Evolutionary conservation across 352 stramenopile species (phyloP), one percentile per base, ranked within the genome.

Genomic region (Pythium phragmitis): DNA sequence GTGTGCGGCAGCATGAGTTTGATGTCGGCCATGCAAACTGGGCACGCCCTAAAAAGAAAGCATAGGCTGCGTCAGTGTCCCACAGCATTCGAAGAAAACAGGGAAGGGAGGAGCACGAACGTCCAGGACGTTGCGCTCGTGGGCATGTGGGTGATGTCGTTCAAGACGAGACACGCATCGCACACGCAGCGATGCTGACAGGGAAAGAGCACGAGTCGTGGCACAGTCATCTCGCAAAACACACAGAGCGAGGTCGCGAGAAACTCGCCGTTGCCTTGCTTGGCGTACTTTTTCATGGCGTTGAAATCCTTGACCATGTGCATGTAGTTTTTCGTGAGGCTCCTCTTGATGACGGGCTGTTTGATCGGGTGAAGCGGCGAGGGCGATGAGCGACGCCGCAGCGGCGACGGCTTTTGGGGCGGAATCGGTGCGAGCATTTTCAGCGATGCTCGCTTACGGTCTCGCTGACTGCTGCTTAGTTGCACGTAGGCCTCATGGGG

Each of bases 121-220:
- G 58, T 65, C 47, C 58, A 65, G 7, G 58, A 65, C 2, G 58
- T 52, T 4, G 58, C 26, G 33, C 39, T 58, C 1, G 48, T 58
- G 0, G 60, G 50, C 33, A 57, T 43, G 13, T 30, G 41, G 5
- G 51, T 67, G 39, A 87, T 86, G 30, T 76, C 47, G 49, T 86
- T 72, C 7, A 64, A 49, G 7, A 70, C 43, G 51, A 88, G 73
- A 67, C 82, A 89, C 19, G 62, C 51, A 37, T 87, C 73, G 67
- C 82, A 91, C 16, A 85, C 76, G 57, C 77, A 87, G 63, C 80
- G 76, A 70, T 91, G 82, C 64, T 89, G 75, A 33, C 82, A 91
- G 17, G 77, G 77, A 67, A 85, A 89, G 63, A 89, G 78, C 8
- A 89, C 77, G 28, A 70, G 70, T 0, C 48, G 75, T 1, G 74